Base-by-base conservation (phyloP, 2,329 filamentous ascomycete species). In the Periconia sp. region DNA sequence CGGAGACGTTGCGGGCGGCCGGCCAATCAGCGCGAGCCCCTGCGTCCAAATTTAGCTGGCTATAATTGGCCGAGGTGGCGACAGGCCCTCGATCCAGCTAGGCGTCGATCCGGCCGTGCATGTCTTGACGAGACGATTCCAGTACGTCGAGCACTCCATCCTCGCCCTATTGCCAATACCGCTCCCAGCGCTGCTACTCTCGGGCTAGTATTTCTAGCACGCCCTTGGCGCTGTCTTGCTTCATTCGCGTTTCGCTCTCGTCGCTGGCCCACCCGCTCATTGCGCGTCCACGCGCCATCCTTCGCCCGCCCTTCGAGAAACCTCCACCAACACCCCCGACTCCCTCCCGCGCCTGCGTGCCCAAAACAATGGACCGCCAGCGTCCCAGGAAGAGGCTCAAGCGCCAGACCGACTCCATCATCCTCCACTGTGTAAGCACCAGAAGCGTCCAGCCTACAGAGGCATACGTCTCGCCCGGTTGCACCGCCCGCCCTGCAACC, bases 401-500 rank as follows among this genome's bases (percentile, higher is more conserved):
- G 48, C 61, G 59, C 23, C 59, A 61, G 45, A 45, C 57, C 36
- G 53, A 57, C 59, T 81, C 88, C 59, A 76, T 89, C 63, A 86
- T 95, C 63, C 73, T 95, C 49, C 89, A 95, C 70, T 92, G 95
- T 73, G 89, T 92, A 74, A 66, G 81, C 68, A 36, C 48, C 53
- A 47, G 39, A 39, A 36, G 37, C 50, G n/a, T n/a, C n/a, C n/a
- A n/a, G n/a, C n/a, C n/a, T n/a, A n/a, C n/a, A n/a, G n/a, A n/a
- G n/a, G n/a, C n/a, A n/a, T n/a, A n/a, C n/a, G n/a, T n/a, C n/a
- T n/a, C n/a, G n/a, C n/a, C n/a, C n/a, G 13, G 38, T 40, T 40
- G 47, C 58, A 55, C 57, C 50, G 57, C 54, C 54, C 45, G 40
- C 21, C 23, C 32, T 22, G 28, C 39, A 31, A 36, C 33, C 31